phyloP scores from a whole-genome alignment of 2,329 filamentous ascomycete genomes.

The Rutstroemia sp. region DNA sequence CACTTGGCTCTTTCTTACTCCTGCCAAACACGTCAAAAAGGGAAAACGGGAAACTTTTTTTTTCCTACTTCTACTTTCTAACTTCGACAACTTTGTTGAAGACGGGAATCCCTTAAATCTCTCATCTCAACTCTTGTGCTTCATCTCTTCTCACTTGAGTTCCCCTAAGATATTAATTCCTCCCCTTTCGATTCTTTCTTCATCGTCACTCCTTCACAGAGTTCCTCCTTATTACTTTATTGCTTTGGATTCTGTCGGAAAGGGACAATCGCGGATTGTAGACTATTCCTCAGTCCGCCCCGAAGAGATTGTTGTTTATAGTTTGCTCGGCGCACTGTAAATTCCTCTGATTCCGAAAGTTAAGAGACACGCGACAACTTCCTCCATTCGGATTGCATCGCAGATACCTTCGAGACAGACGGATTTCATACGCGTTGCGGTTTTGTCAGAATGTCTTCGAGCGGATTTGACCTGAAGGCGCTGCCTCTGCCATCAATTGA shows the following conservation, averaged over 20 bases:
- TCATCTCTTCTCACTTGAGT: not conserved
- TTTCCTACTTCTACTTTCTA: not conserved
- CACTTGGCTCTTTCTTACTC: not conserved
- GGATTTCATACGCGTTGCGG: not conserved
- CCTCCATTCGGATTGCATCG: not conserved
- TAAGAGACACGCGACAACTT: constrained; percentile 4
- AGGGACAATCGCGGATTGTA: not conserved
- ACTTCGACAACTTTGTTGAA: not conserved
- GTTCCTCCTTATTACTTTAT: not conserved
- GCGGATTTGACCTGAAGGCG: constrained; percentile 7
- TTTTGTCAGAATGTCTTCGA: constrained; percentile 8
- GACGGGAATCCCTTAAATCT: not conserved
- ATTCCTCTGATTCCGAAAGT: constrained; percentile 8
- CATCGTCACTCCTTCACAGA: constrained; percentile 4
- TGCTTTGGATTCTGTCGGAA: not conserved
- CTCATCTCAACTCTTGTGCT: not conserved
- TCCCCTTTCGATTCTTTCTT: not conserved
- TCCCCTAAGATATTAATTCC: constrained; percentile 3
- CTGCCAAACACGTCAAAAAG: constrained; percentile 4
- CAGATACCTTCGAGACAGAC: not conserved
- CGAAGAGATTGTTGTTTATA: not conserved
- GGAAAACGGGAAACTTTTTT: not conserved
- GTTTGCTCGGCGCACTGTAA: constrained; percentile 5
- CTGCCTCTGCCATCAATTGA: constrained; percentile 74
- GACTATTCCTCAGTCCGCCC: not conserved